Conservation (phyloP, 345 rosid species). For the Gossypium thurberi region DNA sequence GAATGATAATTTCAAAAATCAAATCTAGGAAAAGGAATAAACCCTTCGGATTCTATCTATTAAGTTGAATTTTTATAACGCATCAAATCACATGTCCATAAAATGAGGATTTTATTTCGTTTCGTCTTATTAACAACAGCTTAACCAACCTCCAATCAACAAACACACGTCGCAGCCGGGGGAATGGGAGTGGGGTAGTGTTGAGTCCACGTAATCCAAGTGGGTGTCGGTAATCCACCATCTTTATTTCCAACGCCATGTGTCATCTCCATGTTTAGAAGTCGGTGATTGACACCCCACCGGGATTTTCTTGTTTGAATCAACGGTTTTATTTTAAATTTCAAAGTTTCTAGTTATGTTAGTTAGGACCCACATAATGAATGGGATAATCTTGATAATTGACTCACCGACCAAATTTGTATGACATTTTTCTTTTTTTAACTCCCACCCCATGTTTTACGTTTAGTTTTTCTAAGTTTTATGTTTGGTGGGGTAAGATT, state of each 20-base stretch:
- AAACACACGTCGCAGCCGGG: too few relatives aligned
- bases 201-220: background rate
- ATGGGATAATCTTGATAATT: background rate
- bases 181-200: background rate
- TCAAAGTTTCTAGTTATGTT: constrained; percentile 5
- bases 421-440: background rate
- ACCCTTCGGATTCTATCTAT: too few relatives aligned
- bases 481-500: background rate
- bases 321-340: background rate
- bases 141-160: background rate
- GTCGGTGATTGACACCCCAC: constrained; percentile 12
- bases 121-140: background rate
- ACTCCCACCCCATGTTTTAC: background rate
- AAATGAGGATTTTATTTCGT: background rate
- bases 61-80: too few relatives aligned
- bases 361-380: constrained; percentile 9
- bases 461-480: background rate
- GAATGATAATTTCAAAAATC: too few relatives aligned
- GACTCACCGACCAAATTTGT: background rate
- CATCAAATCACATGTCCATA: background rate
- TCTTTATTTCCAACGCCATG: constrained; percentile 8
- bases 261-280: background rate
- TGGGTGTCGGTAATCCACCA: background rate
- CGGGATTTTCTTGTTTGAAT: background rate
- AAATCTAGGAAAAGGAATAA: too few relatives aligned